Conservation (phyloP, 2,329 filamentous ascomycete genomes). For the Fusarium guadeloupense region DNA sequence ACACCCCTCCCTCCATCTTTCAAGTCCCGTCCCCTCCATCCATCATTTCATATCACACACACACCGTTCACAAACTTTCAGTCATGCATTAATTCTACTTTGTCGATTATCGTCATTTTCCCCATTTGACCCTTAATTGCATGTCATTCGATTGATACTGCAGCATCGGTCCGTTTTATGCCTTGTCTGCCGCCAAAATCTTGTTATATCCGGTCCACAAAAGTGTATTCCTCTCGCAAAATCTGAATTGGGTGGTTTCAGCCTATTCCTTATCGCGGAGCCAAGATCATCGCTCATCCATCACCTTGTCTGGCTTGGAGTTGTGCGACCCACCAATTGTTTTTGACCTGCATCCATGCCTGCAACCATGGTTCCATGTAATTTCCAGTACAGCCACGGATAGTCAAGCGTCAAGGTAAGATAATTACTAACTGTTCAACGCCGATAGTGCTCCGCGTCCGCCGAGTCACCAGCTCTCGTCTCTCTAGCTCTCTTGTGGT, state of each 20-base stretch:
- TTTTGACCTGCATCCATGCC: constrained; percentile 32
- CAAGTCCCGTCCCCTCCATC: constrained; percentile 14
- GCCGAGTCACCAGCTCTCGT: constrained; percentile 23
- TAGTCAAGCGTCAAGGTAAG: neutral
- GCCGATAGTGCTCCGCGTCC: constrained; percentile 33
- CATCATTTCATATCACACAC: neutral
- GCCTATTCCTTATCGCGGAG: constrained; percentile 34
- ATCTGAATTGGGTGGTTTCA: constrained; percentile 5
- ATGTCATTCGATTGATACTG: neutral
- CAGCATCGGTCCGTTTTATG: constrained; percentile 2
- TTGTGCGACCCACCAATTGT: constrained; percentile 28
- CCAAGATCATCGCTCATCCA: neutral
- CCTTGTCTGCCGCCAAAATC: neutral
- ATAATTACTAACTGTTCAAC: neutral
- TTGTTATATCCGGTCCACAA: neutral
- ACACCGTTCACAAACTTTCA: neutral
- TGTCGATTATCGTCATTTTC: constrained; percentile 9
- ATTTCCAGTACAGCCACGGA: no score
- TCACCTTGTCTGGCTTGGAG: constrained; percentile 15
- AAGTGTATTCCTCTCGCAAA: neutral
- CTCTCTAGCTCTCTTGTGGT: constrained; percentile 21
- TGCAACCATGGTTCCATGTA: constrained; percentile 40
- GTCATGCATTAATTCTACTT: neutral
- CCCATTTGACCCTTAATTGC: constrained; percentile 8
- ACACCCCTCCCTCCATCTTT: constrained; percentile 8